Evolutionary conservation across 2,329 filamentous ascomycete species (phyloP).

Genomic region (Torrubiellomyces zombiae): DNA sequence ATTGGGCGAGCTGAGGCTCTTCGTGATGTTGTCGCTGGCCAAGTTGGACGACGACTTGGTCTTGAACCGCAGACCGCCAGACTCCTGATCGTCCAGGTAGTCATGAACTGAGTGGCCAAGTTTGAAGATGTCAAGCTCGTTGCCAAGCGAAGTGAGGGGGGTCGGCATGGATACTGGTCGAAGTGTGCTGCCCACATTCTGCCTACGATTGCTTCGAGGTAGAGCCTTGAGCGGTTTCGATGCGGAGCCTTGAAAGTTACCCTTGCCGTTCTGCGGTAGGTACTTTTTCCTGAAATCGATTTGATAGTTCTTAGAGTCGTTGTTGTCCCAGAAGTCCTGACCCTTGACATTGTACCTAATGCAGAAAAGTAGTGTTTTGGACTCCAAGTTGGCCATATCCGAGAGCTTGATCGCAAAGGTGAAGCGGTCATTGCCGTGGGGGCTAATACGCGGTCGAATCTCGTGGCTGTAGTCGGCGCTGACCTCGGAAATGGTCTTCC

Average conservation of each 20-base stretch:
- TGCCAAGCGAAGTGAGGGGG: constrained; percentile 55
- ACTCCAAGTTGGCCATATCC: constrained; percentile 79
- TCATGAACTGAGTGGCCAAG: constrained; percentile 44
- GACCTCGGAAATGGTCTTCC: constrained; percentile 96
- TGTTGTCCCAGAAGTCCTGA: constrained; percentile 92
- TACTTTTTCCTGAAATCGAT: constrained; percentile 78
- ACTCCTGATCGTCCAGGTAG: constrained; percentile 45
- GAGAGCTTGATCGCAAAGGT: constrained; percentile 87
- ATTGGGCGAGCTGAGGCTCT: constrained; percentile 35
- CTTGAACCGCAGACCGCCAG: constrained; percentile 51
- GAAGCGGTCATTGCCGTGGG: constrained; percentile 69
- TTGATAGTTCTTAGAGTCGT: constrained; percentile 73
- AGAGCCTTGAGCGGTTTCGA: constrained; percentile 36
- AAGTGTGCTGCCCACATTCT: constrained; percentile 20
- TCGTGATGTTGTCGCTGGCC: constrained; percentile 42
- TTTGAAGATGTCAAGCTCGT: constrained; percentile 35
- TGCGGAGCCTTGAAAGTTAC: constrained; percentile 29
- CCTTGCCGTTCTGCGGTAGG: constrained; percentile 43
- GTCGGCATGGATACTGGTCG: constrained; percentile 38
- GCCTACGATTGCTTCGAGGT: constrained; percentile 49
- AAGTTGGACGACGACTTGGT: constrained; percentile 46
- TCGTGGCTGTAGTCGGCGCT: constrained; percentile 75
- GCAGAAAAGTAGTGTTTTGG: constrained; percentile 85
- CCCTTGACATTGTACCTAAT: constrained; percentile 74
- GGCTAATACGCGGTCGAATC: constrained; percentile 47